Evolutionary conservation across 441 rosid genomes (phyloP), one percentile per base, ranked within the genome.

Genomic region (Erysimum cheiri): DNA sequence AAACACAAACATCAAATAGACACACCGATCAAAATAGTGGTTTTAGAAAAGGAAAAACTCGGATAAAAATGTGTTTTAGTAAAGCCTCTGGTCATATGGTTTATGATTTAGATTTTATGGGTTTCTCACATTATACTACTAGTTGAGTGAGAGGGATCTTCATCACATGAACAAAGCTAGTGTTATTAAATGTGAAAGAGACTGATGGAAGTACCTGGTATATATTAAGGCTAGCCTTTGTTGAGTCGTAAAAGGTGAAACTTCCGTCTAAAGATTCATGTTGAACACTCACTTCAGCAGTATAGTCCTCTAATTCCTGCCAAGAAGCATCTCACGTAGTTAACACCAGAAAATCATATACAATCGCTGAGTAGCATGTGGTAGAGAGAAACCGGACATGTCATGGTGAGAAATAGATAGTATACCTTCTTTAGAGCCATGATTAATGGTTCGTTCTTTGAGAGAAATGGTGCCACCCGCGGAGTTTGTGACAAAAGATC

Each of bases 401-500:
- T 53, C 9, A 5, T 35, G 43, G 39, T 31, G 29, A 64, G 58
- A n/a, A 64, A 17, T 37, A 41, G 69, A 70, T 32, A 29, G 14
- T 64, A 32, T 62, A 91, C 99, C 97, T 90, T 92, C 80, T 81
- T 85, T 68, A 95, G 65, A 70, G 91, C 95, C 84, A 80, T 73
- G 69, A 95, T 75, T 60, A 95, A 78, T 13, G 98, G 96, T 64
- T 95, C 95, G 54, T 90, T 85, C 89, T 95, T 95, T 57, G 92
- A 77, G 50, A 95, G 84, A 78, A 95, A 89, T 11, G 99, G 99
- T 19, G 96, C 98, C 74, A 92, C 95, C 60, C 98, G 90, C 79
- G 98, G 97, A 48, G 97, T 90, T 77, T 54, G 86, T 74, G 97
- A 92, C 80, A 92, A 77, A 64, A 89, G 81, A 76, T 87, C 91